Base-by-base conservation (phyloP, 371 early-diverging fungal species). In the Amoeboaphelidium occidentale region DNA sequence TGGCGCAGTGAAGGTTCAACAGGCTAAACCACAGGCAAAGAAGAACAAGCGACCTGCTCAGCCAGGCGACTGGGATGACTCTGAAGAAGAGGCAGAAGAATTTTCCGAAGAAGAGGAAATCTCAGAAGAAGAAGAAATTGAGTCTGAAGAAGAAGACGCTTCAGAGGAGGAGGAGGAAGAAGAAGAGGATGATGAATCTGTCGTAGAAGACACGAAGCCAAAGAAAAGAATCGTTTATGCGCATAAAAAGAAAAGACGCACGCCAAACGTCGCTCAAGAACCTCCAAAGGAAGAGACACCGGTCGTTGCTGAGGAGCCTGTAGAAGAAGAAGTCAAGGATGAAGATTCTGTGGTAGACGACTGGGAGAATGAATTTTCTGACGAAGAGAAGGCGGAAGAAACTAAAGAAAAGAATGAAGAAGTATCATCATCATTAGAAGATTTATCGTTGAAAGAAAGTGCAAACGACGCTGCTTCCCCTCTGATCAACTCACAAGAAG, bases 1-100 rank as follows among this genome's bases (percentile, higher is more conserved):
- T 47, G 75, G 72, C 70, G 70, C 70, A 63, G 68, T 65, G 41
- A 67, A 65, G 48, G 73, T 70, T 32, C 54, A 51, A 10, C 60
- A 50, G 42, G 62, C 64, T 25, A 63, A 59, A 46, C 60, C 61
- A 51, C 64, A 70, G 42, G 68, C n/a, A 21, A 21, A 28, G 17
- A 24, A 48, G n/a, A 24, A n/a, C 24, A 39, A 17, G 10, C 17
- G 17, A 32, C 6, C 17, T 32, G 39, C 17, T 10, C 10, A 10
- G 10, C 10, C 39, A 6, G 39, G 10, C 39, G 17, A 10, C 39
- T 10, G 25, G 46, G 6, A 32, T 6, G 39, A 53, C 43, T 59
- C 47, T 23, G 58, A 50, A 6, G 58, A 60, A 47, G 58, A 63
- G 43, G 67, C 54, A 3, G 66, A 57, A 24, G 51, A 57, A 52